Base-by-base conservation (phyloP, 169 alveolate genomes). In the Babesia ovata region DNA sequence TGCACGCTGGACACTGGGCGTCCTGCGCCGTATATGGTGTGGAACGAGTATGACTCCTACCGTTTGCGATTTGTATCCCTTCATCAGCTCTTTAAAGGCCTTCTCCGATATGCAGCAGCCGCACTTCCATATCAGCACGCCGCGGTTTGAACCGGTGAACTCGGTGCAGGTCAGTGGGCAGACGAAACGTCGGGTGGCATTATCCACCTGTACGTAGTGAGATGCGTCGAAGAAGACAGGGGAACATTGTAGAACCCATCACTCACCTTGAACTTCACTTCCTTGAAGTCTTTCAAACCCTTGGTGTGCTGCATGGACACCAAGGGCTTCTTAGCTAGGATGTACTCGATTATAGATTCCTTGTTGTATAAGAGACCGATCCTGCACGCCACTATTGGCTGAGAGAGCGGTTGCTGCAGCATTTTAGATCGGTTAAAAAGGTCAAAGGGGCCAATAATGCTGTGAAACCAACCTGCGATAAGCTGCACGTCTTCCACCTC, bases 351-450 rank as follows among this genome's bases (percentile, higher is more conserved):
- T 14, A 93, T 83, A 21, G 84, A 71, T 65, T 93, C 95, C 63
- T 93, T 93, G 74, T 92, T 93, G 78, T 93, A 93, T 36, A 92
- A 66, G 21, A 85, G 60, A 33, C 96, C 96, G 36, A 85, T 28
- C 17, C 91, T 67, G 59, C 96, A 92, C n/a, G 86, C 90, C 50
- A 92, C 88, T 17, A 93, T 70, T 12, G 96, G 96, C n/a, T 79
- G 73, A 22, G 84, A 63, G 19, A 93, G 83, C 58, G 95, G 95
- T 48, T 91, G 94, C 95, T 93, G 69, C 7, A 57, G 62, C 53
- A n/a, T 13, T 12, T n/a, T 12, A 22, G 22, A 29, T 7, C 11
- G 50, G 14, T 8, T 39, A 14, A 0, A 42, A 6, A 16, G 21
- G 39, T 21, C 33, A 45, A 22, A 26, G 50, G 2, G 50, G 50